A percentile compares a stretch with the other conserved stretches of the same genome.
These are phyloP conservation scores for Neurospora hispaniola DNA, from an alignment of 495 filamentous ascomycete species.

Conservation along the genomic window DNA sequence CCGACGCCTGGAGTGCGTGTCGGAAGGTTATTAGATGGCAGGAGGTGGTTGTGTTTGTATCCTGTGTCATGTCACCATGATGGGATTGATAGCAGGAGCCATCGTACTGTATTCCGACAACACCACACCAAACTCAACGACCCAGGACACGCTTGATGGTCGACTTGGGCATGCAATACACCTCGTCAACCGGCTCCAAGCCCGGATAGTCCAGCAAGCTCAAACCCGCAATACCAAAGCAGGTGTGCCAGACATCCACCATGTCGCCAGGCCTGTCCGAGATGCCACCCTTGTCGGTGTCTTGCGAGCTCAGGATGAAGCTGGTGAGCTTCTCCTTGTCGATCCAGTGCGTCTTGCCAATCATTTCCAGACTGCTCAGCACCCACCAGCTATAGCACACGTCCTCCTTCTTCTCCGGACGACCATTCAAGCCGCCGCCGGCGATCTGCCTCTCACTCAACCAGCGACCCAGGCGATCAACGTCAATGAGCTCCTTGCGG, in stretches of 20 bases:
- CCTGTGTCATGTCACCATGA: background rate
- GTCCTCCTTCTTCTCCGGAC: constrained; percentile 92
- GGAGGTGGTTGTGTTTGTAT: constrained; percentile 32
- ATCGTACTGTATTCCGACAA: background rate
- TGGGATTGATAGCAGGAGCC: background rate
- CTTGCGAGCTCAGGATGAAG: constrained; percentile 85
- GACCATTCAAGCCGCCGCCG: constrained; percentile 81
- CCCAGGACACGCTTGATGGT: constrained; percentile 46
- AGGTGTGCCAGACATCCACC: constrained; percentile 95
- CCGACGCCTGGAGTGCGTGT: constrained; percentile 32
- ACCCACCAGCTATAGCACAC: constrained; percentile 99
- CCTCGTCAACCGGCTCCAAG: constrained; percentile 70
- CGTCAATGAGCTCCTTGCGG: constrained; percentile 72
- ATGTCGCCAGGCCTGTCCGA: constrained; percentile 85
- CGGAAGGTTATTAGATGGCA: constrained; percentile 66
- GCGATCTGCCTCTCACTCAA: constrained; percentile 84
- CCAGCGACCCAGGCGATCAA: constrained; percentile 75
- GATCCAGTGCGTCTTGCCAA: constrained; percentile 84
- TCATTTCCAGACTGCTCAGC: constrained; percentile 75
- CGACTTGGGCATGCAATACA: constrained; percentile 76
- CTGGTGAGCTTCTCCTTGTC: constrained; percentile 61
- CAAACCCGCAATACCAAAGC: constrained; percentile 80
- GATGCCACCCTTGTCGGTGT: constrained; percentile 72
- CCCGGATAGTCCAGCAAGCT: constrained; percentile 71
- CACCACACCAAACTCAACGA: constrained; percentile 3